Percentiles rank a stretch among this genome's conserved stretches.
Conservation (phyloP, 78 protist species). For the Speleostelium caveatum region DNA sequence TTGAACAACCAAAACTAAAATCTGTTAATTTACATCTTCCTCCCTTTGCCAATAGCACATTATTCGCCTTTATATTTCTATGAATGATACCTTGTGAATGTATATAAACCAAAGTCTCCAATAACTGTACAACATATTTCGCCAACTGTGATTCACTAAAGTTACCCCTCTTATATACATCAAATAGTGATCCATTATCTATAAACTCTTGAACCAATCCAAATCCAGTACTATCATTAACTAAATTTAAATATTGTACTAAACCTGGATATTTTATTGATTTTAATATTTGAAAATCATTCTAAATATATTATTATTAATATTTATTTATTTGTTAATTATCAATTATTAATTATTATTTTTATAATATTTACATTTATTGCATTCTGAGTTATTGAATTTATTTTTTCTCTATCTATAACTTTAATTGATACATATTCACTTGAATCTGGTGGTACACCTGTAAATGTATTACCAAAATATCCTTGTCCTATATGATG, state of each 20-base stretch:
- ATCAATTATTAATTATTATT: not conserved
- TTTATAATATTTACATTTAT: not conserved
- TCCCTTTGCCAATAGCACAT: constrained; percentile 70
- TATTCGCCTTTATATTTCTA: constrained; percentile 82
- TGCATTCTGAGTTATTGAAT: not conserved
- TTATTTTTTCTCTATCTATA: constrained; percentile 37
- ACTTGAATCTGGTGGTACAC: constrained; percentile 56
- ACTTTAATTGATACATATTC: constrained; percentile 56
- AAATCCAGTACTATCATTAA: constrained; percentile 26
- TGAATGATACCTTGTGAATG: constrained; percentile 81
- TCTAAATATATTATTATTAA: not conserved
- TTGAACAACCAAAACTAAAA: constrained; percentile 52
- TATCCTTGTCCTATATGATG: constrained; percentile 72
- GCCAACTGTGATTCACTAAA: constrained; percentile 19
- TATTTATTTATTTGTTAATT: not conserved
- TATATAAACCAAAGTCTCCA: constrained; percentile 43
- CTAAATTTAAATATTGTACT: constrained; percentile 43
- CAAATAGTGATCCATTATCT: constrained; percentile 68
- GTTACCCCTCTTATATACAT: constrained; percentile 37
- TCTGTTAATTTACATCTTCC: constrained; percentile 67
- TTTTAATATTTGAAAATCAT: constrained; percentile 60
- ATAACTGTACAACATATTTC: constrained; percentile 40
- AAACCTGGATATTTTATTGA: constrained; percentile 11
- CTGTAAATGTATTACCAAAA: constrained; percentile 69
- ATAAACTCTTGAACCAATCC: constrained; percentile 68